Percentiles rank a stretch among this genome's conserved stretches.
phyloP scores from a whole-genome alignment of 768 basidiomycete genomes.

The Pulveroboletus ravenelii region DNA sequence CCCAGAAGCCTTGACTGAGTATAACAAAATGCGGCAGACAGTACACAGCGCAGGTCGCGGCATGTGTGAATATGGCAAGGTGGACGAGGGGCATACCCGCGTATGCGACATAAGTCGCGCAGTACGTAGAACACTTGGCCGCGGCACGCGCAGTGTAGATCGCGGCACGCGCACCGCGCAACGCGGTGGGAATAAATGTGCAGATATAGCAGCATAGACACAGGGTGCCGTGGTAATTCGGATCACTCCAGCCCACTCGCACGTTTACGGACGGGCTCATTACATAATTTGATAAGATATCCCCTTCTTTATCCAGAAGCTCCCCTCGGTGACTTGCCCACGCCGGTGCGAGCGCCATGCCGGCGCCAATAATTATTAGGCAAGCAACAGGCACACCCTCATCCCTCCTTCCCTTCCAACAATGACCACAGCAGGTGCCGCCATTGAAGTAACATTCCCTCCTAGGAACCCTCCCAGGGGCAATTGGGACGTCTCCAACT shows the following conservation, averaged over 20 bases:
- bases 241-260: not conserved
- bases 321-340: not conserved
- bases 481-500: slow-evolving; percentile 11
- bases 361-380: slow-evolving; percentile 2
- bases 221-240: not conserved
- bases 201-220: no score
- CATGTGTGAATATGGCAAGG: no score
- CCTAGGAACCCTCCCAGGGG: not conserved
- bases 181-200: no score
- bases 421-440: slow-evolving; percentile 12
- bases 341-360: not conserved
- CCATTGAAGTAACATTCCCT: slow-evolving; percentile 6
- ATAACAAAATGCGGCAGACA: no score
- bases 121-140: no score
- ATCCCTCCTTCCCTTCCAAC: not conserved
- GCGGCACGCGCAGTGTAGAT: no score
- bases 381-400: not conserved
- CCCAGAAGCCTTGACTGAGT: no score
- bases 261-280: slow-evolving; percentile 2
- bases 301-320: not conserved
- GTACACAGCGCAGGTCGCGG: no score
- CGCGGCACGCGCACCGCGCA: no score
- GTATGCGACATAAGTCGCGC: no score
- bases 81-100: no score
- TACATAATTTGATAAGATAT: not conserved